Evolutionary conservation across 768 basidiomycete species (phyloP).

Genomic region (Postia placenta): DNA sequence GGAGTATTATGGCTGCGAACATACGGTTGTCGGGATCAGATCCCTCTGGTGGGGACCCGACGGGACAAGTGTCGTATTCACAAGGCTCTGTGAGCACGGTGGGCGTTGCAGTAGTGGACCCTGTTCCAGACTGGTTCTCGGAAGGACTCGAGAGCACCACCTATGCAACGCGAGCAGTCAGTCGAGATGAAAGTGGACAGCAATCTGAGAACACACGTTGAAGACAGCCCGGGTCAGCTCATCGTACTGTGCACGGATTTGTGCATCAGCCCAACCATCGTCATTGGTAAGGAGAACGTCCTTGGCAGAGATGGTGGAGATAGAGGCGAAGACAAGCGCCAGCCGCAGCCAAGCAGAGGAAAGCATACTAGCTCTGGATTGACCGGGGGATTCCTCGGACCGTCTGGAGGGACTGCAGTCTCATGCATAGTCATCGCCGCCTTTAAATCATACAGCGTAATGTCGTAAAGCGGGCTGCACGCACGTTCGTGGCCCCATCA

Average conservation of each 20-base stretch:
- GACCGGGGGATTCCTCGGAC: too few relatives aligned
- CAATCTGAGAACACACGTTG: constrained; percentile 13
- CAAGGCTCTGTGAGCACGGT: constrained; percentile 22
- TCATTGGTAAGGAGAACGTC: constrained; percentile 23
- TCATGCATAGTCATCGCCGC: too few relatives aligned
- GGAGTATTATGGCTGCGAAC: constrained; percentile 6
- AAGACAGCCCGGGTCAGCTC: constrained; percentile 19
- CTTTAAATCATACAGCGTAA: too few relatives aligned
- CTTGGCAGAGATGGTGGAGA: not conserved
- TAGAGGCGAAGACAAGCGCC: not conserved
- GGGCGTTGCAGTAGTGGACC: constrained; percentile 22
- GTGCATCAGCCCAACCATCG: constrained; percentile 28
- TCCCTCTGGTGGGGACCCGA: constrained; percentile 26
- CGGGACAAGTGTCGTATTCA: constrained; percentile 28
- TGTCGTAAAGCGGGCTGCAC: not conserved
- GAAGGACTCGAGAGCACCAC: constrained; percentile 27
- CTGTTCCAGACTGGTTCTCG: constrained; percentile 28
- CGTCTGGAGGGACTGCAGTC: too few relatives aligned
- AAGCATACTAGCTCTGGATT: too few relatives aligned
- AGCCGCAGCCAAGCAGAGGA: not conserved
- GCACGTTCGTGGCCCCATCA: not conserved
- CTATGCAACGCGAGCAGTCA: constrained; percentile 8
- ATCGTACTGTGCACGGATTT: constrained; percentile 25
- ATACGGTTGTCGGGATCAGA: constrained; percentile 28
- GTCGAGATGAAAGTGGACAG: not conserved